Evolutionary conservation across 495 filamentous ascomycete species (phyloP), one percentile per base, ranked within the genome.

Genomic region (Talaromyces ruber): DNA sequence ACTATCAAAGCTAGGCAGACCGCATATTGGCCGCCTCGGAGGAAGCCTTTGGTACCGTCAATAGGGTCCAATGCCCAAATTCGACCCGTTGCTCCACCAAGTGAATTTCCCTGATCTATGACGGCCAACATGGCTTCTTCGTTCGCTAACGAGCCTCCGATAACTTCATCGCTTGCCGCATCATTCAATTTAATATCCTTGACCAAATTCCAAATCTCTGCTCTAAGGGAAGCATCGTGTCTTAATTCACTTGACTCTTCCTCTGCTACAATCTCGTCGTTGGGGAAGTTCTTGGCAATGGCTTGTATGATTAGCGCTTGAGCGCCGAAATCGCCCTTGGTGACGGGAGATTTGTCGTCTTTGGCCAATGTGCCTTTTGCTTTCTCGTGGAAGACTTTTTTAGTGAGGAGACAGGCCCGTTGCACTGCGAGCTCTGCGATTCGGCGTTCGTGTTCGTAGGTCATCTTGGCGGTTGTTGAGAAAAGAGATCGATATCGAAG

Each of bases 21-120:
- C 24, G 94, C 94, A 70, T 99, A 99, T 76, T 99, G 94, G 18
- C 91, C 94, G n/a, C 95, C 95, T 55, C 94, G 82, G 58, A 99
- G 79, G 76, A 99, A 99, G 26, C 94, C 94, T 74, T 95, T 94
- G 60, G 94, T 99, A 52, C 94, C 94, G 73, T 99, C 94, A 62
- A 99, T 96, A 39, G 94, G 94, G 75, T 99, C 94, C 54, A 99
- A 81, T 21, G 94, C 90, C 94, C 94, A 99, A 74, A 97, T 91
- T 63, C 94, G 82, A 26, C 94, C 94, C 66, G 82, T 83, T 53
- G 79, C 65, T 21, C 94, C 94, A 63, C 95, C 94, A 47, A 82
- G 73, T 68, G 88, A 92, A 63, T 87, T 88, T 45, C 94, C 94
- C 55, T 79, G 75, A 75, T 96, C 94, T 69, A 99, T 92, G 57